Evolutionary conservation across 345 rosid genomes (phyloP).

Genomic region (Acer campestre): DNA sequence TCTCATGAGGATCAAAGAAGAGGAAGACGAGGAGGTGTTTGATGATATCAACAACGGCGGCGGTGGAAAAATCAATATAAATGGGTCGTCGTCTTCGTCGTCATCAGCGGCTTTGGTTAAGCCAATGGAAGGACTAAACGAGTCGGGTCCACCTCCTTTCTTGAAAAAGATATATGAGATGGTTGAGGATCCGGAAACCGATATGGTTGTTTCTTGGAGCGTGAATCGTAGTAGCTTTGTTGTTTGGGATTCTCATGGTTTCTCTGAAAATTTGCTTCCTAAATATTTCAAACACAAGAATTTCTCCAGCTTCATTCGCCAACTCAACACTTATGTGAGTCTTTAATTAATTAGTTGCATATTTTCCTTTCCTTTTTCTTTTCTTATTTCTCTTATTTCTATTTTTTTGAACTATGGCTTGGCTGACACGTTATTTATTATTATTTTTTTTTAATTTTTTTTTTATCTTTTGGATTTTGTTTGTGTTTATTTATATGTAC

Average conservation of each 20-base stretch:
- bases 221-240: conserved; percentile 49
- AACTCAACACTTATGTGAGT: conserved; percentile 73
- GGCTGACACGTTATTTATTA: no score
- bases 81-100: conserved; percentile 36
- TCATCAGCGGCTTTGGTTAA: conserved; percentile 36
- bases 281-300: conserved; percentile 73
- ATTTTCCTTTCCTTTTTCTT: background rate
- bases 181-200: conserved; percentile 56
- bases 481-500: background rate
- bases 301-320: conserved; percentile 77
- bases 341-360: conserved; percentile 3
- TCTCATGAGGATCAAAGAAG: conserved; percentile 6
- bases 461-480: background rate
- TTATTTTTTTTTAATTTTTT: no score
- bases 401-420: no score
- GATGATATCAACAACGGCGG: background rate
- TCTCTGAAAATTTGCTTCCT: conserved; percentile 51
- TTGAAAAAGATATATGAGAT: conserved; percentile 57
- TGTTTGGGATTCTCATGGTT: conserved; percentile 54
- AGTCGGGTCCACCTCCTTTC: conserved; percentile 61
- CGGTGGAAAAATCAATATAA: background rate
- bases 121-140: conserved; percentile 63
- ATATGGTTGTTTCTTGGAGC: conserved; percentile 58
- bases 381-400: background rate
- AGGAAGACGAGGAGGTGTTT: conserved; percentile 29